Percentiles rank a stretch among this genome's conserved stretches.
phyloP scores from a whole-genome alignment of 176 grass and related monocot genomes.

The Canna indica region DNA sequence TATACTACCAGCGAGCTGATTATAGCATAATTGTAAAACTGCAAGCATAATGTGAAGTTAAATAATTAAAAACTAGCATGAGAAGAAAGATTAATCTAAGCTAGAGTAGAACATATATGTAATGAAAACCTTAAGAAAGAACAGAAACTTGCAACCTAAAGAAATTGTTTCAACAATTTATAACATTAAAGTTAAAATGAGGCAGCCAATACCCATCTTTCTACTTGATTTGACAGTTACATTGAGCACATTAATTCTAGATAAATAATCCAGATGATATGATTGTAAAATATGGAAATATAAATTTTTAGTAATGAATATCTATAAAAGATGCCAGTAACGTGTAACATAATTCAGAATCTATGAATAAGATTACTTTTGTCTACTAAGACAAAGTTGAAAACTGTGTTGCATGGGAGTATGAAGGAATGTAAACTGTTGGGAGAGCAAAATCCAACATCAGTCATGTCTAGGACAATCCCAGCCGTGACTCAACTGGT shows the following conservation, averaged over 20 bases:
- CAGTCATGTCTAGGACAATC: not conserved
- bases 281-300: not conserved
- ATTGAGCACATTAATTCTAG: no score
- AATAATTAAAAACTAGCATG: not conserved
- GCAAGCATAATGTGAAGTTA: slow-evolving; percentile 6
- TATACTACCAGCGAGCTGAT: slow-evolving; percentile 77
- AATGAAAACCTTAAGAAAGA: no score
- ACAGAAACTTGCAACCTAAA: no score
- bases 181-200: no score
- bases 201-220: no score
- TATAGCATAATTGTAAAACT: slow-evolving; percentile 95
- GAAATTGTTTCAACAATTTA: no score
- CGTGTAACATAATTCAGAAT: not conserved
- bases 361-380: not conserved
- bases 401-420: not conserved
- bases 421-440: no score
- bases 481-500: not conserved
- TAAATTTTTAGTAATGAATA: not conserved
- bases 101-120: no score
- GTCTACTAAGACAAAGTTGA: not conserved
- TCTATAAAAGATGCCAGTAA: not conserved
- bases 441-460: no score
- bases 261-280: not conserved
- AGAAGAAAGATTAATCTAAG: no score
- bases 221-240: no score